A percentile compares a stretch with the other conserved stretches of the same genome.
These are phyloP conservation scores for Penicillium hordei DNA, from an alignment of 2,329 filamentous ascomycete genomes.

Conservation along the genomic window DNA sequence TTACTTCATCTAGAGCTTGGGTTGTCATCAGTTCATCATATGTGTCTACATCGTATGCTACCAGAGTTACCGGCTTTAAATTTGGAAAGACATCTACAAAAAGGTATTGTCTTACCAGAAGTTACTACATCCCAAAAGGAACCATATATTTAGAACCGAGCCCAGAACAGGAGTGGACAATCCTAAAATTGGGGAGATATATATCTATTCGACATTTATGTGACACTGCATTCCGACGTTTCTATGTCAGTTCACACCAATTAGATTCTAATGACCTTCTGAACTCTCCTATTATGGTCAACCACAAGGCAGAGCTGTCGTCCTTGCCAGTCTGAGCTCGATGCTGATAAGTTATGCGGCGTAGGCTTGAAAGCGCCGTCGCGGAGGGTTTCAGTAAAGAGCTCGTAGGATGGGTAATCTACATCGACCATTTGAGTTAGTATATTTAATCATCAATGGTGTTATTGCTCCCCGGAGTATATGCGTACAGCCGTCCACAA, in stretches of 20 bases:
- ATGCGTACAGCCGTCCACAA: constrained; percentile 65
- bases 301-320: constrained; percentile 64
- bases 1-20: too few relatives aligned
- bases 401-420: constrained; percentile 71
- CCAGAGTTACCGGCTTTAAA: background rate
- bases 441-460: background rate
- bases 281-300: constrained; percentile 59
- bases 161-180: background rate
- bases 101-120: background rate
- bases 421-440: background rate
- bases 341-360: constrained; percentile 14
- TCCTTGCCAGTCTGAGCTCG: constrained; percentile 43
- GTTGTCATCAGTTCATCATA: background rate
- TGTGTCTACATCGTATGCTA: background rate
- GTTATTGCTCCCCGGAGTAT: background rate
- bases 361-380: constrained; percentile 55
- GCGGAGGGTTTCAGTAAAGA: constrained; percentile 62
- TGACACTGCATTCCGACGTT: background rate
- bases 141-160: background rate
- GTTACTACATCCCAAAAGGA: too few relatives aligned
- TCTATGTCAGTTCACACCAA: background rate
- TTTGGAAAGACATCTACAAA: background rate
- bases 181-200: background rate
- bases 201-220: background rate
- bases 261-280: constrained; percentile 55